phyloP scores from a whole-genome alignment of 129 eudicot species.

The Pulicaria dysenterica region DNA sequence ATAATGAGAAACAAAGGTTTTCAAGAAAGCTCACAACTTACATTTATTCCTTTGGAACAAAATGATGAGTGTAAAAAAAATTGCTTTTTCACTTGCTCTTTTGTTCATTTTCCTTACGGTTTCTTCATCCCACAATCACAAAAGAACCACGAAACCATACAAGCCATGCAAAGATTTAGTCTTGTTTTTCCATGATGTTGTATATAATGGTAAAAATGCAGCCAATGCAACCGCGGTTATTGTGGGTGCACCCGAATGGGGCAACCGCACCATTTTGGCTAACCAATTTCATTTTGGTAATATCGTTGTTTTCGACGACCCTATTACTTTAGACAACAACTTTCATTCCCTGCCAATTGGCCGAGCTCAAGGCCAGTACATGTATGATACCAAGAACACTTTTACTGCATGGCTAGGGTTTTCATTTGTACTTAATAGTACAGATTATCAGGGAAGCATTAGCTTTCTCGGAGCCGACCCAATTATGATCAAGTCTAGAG shows the following conservation, averaged over 20 bases:
- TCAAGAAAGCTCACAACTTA: conserved; percentile 10
- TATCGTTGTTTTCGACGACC: conserved; percentile 66
- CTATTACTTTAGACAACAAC: conserved; percentile 66
- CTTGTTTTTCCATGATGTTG: conserved; percentile 60
- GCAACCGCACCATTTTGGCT: conserved; percentile 45
- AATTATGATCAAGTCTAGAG: conserved; percentile 55
- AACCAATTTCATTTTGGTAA: conserved; percentile 46
- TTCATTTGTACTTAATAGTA: conserved; percentile 57
- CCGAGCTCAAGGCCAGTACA: conserved; percentile 64
- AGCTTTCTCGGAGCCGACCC: conserved; percentile 65
- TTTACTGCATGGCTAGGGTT: conserved; percentile 64
- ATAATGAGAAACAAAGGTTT: not conserved
- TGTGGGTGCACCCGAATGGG: conserved; percentile 58
- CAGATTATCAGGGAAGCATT: conserved; percentile 51
- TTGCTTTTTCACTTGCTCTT: not conserved
- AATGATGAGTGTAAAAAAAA: conserved; percentile 12
- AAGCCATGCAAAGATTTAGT: conserved; percentile 61
- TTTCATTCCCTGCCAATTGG: conserved; percentile 59
- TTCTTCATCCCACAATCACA: conserved; percentile 11
- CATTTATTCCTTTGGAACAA: not conserved
- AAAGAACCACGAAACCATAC: conserved; percentile 22
- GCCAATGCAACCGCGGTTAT: conserved; percentile 62
- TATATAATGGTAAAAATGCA: conserved; percentile 58
- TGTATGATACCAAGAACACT: conserved; percentile 48
- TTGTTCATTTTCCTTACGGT: conserved; percentile 28